A percentile compares a stretch with the other conserved stretches of the same genome.
Evolutionary conservation across 257 asterid genomes (phyloP).

Genomic region (Plantago ovata): DNA sequence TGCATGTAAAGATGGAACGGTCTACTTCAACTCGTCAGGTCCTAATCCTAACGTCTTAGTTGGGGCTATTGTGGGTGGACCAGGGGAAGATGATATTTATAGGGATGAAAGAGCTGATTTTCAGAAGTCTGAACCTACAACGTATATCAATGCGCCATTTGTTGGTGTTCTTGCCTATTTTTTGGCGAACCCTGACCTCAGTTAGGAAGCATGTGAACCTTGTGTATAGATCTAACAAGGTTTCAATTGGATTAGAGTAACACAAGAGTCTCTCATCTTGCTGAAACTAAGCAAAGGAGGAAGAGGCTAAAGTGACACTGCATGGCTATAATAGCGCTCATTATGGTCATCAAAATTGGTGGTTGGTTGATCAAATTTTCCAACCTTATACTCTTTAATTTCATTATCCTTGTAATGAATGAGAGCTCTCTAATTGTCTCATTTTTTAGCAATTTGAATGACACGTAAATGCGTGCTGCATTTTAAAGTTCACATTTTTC

Average conservation of each 20-base stretch:
- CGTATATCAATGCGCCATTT: constrained; percentile 93
- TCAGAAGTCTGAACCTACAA: constrained; percentile 79
- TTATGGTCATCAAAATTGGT: constrained; percentile 9
- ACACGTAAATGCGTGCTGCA: too few relatives aligned
- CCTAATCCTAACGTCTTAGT: constrained; percentile 83
- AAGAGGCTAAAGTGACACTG: constrained; percentile 50
- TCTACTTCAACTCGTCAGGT: constrained; percentile 63
- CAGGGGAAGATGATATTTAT: constrained; percentile 71
- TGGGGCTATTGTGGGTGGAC: constrained; percentile 94
- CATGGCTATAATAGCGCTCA: constrained; percentile 19
- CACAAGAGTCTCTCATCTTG: constrained; percentile 67
- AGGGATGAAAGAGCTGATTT: constrained; percentile 63
- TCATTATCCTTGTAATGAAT: neutral
- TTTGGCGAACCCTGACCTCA: constrained; percentile 52
- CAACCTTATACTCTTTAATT: neutral
- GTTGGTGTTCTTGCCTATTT: constrained; percentile 87
- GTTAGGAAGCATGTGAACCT: constrained; percentile 15
- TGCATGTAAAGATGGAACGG: constrained; percentile 68
- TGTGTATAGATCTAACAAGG: constrained; percentile 14
- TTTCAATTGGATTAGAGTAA: constrained; percentile 5
- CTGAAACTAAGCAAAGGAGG: constrained; percentile 59
- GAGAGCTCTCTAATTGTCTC: too few relatives aligned
- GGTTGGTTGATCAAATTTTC: constrained; percentile 2
- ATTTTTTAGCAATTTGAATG: too few relatives aligned
- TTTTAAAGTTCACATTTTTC: too few relatives aligned